phyloP scores from a whole-genome alignment of 1,284 basidiomycete genomes.

The Schizophyllum amplum region DNA sequence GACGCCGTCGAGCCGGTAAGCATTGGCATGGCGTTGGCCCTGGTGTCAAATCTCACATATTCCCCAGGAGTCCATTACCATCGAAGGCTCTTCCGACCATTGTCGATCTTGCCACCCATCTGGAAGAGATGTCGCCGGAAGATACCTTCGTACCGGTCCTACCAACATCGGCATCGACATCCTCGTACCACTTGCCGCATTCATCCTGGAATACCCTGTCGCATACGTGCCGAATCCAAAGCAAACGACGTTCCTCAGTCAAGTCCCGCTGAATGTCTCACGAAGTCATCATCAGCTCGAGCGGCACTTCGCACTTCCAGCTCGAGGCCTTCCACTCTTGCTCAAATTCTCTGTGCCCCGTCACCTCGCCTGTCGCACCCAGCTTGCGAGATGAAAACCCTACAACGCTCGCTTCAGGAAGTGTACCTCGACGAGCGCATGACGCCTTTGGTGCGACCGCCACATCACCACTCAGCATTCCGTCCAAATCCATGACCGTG shows the following conservation, averaged over 20 bases:
- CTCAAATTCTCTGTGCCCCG: not conserved
- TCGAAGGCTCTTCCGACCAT: too few relatives aligned
- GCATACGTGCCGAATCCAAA: constrained; percentile 39
- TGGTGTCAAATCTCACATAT: too few relatives aligned
- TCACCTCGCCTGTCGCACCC: not conserved
- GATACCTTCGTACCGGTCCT: not conserved
- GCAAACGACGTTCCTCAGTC: constrained; percentile 29
- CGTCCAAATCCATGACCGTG: not conserved
- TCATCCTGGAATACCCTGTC: constrained; percentile 50
- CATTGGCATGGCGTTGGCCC: too few relatives aligned
- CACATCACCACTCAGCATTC: not conserved
- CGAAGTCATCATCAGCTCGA: constrained; percentile 15
- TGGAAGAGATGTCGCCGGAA: not conserved
- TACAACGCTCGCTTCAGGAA: not conserved
- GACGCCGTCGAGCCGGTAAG: not conserved
- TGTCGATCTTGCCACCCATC: not conserved
- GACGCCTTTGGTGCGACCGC: not conserved
- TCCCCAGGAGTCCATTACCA: too few relatives aligned
- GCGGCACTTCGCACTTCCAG: not conserved
- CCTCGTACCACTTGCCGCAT: constrained; percentile 41
- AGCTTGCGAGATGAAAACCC: not conserved
- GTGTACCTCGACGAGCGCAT: not conserved
- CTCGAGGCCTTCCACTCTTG: not conserved
- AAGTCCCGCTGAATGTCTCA: constrained; percentile 41
- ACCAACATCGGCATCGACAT: not conserved